Evolutionary conservation across 2,329 filamentous ascomycete species (phyloP).

Genomic region (Alternaria gaisen): DNA sequence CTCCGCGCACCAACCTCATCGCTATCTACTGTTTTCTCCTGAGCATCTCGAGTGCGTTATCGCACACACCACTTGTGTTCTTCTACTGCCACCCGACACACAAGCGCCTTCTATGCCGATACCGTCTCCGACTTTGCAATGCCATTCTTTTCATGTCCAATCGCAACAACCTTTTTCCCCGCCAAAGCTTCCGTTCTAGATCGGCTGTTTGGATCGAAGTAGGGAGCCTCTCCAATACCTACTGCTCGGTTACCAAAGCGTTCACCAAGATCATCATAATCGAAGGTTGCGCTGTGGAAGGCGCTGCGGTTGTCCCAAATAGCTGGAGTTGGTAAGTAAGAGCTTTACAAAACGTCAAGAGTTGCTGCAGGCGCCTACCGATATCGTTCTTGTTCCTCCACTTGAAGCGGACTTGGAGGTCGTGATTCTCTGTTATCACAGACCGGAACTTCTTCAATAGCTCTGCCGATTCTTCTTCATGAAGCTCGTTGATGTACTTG

Average conservation of each 20-base stretch:
- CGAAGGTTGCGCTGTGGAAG: constrained; percentile 38
- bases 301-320: constrained; percentile 53
- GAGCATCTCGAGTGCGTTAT: not conserved
- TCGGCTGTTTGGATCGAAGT: constrained; percentile 47
- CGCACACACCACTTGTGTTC: not conserved
- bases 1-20: not conserved
- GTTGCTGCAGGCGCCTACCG: not conserved
- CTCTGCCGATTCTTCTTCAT: constrained; percentile 40
- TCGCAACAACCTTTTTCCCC: constrained; percentile 12
- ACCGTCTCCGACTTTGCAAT: constrained; percentile 9
- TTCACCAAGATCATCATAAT: constrained; percentile 27
- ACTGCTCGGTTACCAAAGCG: constrained; percentile 43
- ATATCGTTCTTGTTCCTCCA: constrained; percentile 41
- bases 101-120: not conserved
- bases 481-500: constrained; percentile 51
- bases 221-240: constrained; percentile 52
- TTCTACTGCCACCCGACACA: not conserved
- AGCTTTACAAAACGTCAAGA: not conserved
- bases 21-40: not conserved
- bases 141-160: not conserved
- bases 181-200: constrained; percentile 31
- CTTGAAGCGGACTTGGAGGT: constrained; percentile 52
- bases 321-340: constrained; percentile 26
- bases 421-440: constrained; percentile 50
- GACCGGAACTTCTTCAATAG: constrained; percentile 19